phyloP scores from a whole-genome alignment of 108 stramenopile species.

The Chaetoceros tenuissimus region DNA sequence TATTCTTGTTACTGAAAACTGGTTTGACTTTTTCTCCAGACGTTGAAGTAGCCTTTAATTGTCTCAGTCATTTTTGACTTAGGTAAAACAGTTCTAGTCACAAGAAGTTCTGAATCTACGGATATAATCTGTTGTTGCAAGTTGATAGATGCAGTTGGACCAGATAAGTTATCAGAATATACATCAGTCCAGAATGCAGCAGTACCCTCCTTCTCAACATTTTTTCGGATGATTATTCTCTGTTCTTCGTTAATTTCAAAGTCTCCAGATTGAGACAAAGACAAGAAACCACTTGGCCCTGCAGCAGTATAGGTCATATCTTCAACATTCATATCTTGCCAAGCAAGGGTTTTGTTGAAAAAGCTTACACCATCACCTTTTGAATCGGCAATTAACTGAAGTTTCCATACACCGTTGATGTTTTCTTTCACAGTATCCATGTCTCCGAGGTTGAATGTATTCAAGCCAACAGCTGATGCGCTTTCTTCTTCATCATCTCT shows the following conservation, averaged over 20 bases:
- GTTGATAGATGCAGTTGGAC: slow-evolving; percentile 35
- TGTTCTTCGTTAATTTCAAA: slow-evolving; percentile 34
- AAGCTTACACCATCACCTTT: slow-evolving; percentile 74
- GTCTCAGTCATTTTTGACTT: slow-evolving; percentile 31
- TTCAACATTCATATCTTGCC: slow-evolving; percentile 46
- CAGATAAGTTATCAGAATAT: slow-evolving; percentile 23
- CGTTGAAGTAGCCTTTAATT: slow-evolving; percentile 68
- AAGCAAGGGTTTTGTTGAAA: slow-evolving; percentile 60
- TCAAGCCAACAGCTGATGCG: slow-evolving; percentile 23
- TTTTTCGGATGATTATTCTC: slow-evolving; percentile 38
- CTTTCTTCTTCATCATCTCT: slow-evolving; percentile 23
- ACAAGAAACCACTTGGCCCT: slow-evolving; percentile 36
- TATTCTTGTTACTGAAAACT: too few relatives aligned
- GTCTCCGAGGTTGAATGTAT: slow-evolving; percentile 53
- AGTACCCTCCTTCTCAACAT: slow-evolving; percentile 16
- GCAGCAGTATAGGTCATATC: slow-evolving; percentile 36
- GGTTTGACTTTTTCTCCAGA: too few relatives aligned
- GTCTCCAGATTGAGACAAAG: slow-evolving; percentile 33
- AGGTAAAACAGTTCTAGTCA: slow-evolving; percentile 36
- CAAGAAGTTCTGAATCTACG: slow-evolving; percentile 62
- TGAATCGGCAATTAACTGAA: slow-evolving; percentile 76
- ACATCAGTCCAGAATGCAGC: slow-evolving; percentile 36
- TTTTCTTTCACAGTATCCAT: slow-evolving; percentile 52
- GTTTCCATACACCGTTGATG: slow-evolving; percentile 63
- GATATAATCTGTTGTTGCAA: slow-evolving; percentile 62